Percentiles rank a stretch among this genome's conserved stretches.
Evolutionary conservation across 2,329 filamentous ascomycete species (phyloP).

Genomic region (Aspergillus proliferans): DNA sequence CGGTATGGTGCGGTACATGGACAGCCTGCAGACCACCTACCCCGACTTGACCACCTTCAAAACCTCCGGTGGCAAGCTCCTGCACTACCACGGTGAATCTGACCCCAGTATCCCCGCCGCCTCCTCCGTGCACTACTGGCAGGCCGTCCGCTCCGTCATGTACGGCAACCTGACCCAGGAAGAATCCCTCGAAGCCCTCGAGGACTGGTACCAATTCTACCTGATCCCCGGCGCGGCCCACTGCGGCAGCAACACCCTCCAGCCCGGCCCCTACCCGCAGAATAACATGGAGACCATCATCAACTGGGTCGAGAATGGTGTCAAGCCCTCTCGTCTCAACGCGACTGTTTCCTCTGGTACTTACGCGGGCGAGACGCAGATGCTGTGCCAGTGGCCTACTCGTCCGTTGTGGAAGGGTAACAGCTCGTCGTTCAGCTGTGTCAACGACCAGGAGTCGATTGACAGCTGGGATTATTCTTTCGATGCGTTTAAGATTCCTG

Average conservation of each 20-base stretch:
- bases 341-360: constrained; percentile 31
- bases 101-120: constrained; percentile 48
- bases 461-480: constrained; percentile 38
- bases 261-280: constrained; percentile 43
- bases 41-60: constrained; percentile 50
- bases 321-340: constrained; percentile 40
- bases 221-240: constrained; percentile 50
- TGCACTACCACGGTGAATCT: constrained; percentile 52
- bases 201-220: constrained; percentile 52
- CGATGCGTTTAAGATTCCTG: constrained; percentile 34
- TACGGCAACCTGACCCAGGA: constrained; percentile 37
- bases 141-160: constrained; percentile 48
- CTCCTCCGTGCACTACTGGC: constrained; percentile 49
- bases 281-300: constrained; percentile 45
- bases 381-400: constrained; percentile 31
- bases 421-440: constrained; percentile 33
- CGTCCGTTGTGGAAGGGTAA: constrained; percentile 26
- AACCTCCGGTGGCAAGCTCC: constrained; percentile 47
- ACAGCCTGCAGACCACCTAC: constrained; percentile 47
- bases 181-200: constrained; percentile 37
- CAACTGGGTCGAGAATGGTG: constrained; percentile 48
- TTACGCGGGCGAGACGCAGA: constrained; percentile 26
- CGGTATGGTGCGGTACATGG: constrained; percentile 41
- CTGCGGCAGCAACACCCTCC: constrained; percentile 43
- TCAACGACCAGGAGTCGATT: constrained; percentile 33